These are phyloP conservation scores for Daedaleopsis nitida DNA, from an alignment of 768 basidiomycete species.

Conservation along the genomic window DNA sequence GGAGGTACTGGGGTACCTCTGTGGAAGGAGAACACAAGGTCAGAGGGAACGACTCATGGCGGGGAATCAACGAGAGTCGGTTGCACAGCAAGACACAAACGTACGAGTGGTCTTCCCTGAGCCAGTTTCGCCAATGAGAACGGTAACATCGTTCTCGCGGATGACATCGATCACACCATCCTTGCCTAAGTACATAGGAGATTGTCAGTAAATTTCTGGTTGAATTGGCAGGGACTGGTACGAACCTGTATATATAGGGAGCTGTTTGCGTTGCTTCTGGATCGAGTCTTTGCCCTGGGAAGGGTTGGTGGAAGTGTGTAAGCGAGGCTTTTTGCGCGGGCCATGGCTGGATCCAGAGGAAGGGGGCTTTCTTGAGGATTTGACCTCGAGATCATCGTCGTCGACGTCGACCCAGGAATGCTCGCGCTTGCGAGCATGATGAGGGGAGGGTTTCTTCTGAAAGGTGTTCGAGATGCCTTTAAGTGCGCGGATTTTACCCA, in stretches of 20 bases:
- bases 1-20: constrained; percentile 97
- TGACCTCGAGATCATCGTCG: constrained; percentile 31
- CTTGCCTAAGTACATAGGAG: constrained; percentile 51
- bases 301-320: constrained; percentile 11
- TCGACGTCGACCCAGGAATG: constrained; percentile 30
- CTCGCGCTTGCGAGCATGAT: constrained; percentile 21
- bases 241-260: constrained; percentile 81
- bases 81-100: constrained; percentile 34
- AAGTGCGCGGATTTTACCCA: constrained; percentile 23
- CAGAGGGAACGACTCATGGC: background rate
- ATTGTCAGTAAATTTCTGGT: background rate
- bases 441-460: constrained; percentile 2
- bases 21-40: constrained; percentile 6
- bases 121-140: constrained; percentile 95
- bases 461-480: constrained; percentile 23
- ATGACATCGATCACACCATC: constrained; percentile 77
- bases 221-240: background rate
- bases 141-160: constrained; percentile 75
- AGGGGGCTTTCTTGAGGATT: constrained; percentile 8
- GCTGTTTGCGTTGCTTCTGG: constrained; percentile 65
- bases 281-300: constrained; percentile 29
- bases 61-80: background rate
- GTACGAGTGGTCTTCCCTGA: constrained; percentile 98
- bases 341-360: constrained; percentile 6
- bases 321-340: constrained; percentile 16